A percentile compares a stretch with the other conserved stretches of the same genome.
These are phyloP conservation scores for Daldinia bambusicola DNA, from an alignment of 495 filamentous ascomycete genomes.

Conservation along the genomic window DNA sequence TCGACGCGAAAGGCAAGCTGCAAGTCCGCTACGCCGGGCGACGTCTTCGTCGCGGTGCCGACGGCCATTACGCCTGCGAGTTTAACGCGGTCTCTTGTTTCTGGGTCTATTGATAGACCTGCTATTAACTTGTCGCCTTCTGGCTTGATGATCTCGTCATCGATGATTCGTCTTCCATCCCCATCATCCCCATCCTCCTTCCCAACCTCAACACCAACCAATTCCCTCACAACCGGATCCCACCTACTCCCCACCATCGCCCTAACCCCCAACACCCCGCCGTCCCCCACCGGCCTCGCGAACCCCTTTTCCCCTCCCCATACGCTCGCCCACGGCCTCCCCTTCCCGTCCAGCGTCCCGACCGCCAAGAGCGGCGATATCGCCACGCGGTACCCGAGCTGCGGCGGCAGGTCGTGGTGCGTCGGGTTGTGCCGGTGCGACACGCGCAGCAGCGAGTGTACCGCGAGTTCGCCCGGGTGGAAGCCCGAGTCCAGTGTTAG, in stretches of 20 bases:
- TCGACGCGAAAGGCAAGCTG: conserved; percentile 74
- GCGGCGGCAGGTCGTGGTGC: conserved; percentile 61
- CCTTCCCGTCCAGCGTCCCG: conserved; percentile 71
- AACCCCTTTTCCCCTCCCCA: conserved; percentile 79
- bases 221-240: conserved; percentile 69
- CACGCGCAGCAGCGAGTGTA: conserved; percentile 49
- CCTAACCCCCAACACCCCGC: conserved; percentile 64
- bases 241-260: conserved; percentile 65
- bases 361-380: conserved; percentile 72
- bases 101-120: conserved; percentile 73
- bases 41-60: conserved; percentile 53
- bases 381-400: conserved; percentile 64
- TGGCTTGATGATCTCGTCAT: conserved; percentile 47
- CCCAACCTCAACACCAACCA: conserved; percentile 44
- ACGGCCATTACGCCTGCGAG: conserved; percentile 70
- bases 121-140: conserved; percentile 60
- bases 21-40: conserved; percentile 58
- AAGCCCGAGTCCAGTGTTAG: conserved; percentile 43
- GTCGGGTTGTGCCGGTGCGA: conserved; percentile 68
- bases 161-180: conserved; percentile 21
- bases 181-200: conserved; percentile 49
- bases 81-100: conserved; percentile 73
- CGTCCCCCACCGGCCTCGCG: conserved; percentile 64
- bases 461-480: conserved; percentile 51
- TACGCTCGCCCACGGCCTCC: conserved; percentile 76